Evolutionary conservation across 2,329 filamentous ascomycete species (phyloP).

Genomic region (Ophiostoma himal-ulmi): DNA sequence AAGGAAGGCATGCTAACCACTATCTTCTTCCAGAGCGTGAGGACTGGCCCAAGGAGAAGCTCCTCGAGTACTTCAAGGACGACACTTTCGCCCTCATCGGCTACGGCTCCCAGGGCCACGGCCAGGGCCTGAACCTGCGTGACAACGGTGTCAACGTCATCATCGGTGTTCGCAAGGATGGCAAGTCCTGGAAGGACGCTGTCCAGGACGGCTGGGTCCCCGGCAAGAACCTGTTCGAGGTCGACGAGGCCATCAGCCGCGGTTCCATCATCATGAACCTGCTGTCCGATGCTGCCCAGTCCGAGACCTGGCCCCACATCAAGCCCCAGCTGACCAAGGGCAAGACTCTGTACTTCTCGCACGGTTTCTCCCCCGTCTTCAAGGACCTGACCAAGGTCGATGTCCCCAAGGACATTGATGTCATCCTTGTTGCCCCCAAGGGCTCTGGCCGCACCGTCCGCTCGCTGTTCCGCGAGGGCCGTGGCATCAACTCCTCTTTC

Average conservation of each 20-base stretch:
- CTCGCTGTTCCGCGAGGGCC: slow-evolving; percentile 97
- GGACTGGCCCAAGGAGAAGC: slow-evolving; percentile 98
- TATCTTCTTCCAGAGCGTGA: slow-evolving; percentile 65
- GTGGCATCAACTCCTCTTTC: slow-evolving; percentile 98
- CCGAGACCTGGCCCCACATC: slow-evolving; percentile 96
- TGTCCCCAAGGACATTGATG: slow-evolving; percentile 89
- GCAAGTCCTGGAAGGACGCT: slow-evolving; percentile 97
- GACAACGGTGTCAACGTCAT: slow-evolving; percentile 99
- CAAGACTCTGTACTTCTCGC: slow-evolving; percentile 99
- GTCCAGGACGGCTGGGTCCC: slow-evolving; percentile 95
- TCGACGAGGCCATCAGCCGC: slow-evolving; percentile 89
- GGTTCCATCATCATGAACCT: slow-evolving; percentile 99
- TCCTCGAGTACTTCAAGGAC: slow-evolving; percentile 99
- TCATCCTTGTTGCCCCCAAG: slow-evolving; percentile 99
- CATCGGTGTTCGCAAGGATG: slow-evolving; percentile 96
- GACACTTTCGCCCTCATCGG: slow-evolving; percentile 98
- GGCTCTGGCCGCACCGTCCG: slow-evolving; percentile 97
- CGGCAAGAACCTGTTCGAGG: slow-evolving; percentile 97
- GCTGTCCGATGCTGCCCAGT: slow-evolving; percentile 94
- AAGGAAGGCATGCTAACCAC: not conserved
- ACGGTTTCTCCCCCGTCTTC: slow-evolving; percentile 99
- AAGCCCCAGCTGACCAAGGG: slow-evolving; percentile 98
- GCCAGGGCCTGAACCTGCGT: slow-evolving; percentile 98
- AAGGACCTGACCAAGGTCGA: slow-evolving; percentile 99
- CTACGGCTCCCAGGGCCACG: slow-evolving; percentile 96